These are phyloP conservation scores for Cladophialophora bantiana DNA, from an alignment of 2,329 filamentous ascomycete genomes.

Conservation along the genomic window DNA sequence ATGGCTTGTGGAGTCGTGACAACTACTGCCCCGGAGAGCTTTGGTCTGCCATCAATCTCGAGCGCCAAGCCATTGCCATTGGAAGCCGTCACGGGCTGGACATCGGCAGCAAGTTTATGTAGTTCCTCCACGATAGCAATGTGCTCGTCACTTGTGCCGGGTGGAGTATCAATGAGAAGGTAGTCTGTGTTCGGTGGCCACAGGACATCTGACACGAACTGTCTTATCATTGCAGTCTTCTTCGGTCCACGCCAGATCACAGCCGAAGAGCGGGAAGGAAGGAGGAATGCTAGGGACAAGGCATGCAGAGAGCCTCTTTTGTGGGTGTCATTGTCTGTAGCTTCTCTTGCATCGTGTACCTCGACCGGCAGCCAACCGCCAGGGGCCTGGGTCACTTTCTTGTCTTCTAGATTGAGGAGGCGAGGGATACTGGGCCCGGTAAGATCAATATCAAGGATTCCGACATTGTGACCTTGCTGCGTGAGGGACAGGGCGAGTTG, in stretches of 20 bases:
- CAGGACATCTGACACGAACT: slow-evolving; percentile 89
- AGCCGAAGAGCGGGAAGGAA: slow-evolving; percentile 82
- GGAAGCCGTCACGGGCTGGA: slow-evolving; percentile 33
- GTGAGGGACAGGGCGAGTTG: slow-evolving; percentile 91
- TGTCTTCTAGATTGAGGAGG: slow-evolving; percentile 86
- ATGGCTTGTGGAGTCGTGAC: slow-evolving; percentile 97
- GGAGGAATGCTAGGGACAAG: slow-evolving; percentile 92
- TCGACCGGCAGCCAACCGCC: slow-evolving; percentile 91
- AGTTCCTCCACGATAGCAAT: slow-evolving; percentile 92
- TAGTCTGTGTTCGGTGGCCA: slow-evolving; percentile 88
- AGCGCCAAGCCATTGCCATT: slow-evolving; percentile 38
- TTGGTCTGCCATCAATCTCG: slow-evolving; percentile 52
- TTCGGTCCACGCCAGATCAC: slow-evolving; percentile 98
- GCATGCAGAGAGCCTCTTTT: slow-evolving; percentile 60
- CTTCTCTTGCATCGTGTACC: slow-evolving; percentile 68
- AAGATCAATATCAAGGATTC: slow-evolving; percentile 93
- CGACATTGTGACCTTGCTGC: slow-evolving; percentile 84
- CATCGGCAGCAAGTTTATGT: slow-evolving; percentile 55
- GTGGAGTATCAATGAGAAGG: slow-evolving; percentile 92
- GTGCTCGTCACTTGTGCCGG: slow-evolving; percentile 95
- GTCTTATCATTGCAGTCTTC: slow-evolving; percentile 98
- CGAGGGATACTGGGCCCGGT: slow-evolving; percentile 96
- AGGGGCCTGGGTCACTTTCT: slow-evolving; percentile 89
- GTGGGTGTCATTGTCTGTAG: background rate
- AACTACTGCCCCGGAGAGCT: slow-evolving; percentile 85